Conservation (phyloP, 805 yeast genomes). For the Tetrapisispora phaffii region DNA sequence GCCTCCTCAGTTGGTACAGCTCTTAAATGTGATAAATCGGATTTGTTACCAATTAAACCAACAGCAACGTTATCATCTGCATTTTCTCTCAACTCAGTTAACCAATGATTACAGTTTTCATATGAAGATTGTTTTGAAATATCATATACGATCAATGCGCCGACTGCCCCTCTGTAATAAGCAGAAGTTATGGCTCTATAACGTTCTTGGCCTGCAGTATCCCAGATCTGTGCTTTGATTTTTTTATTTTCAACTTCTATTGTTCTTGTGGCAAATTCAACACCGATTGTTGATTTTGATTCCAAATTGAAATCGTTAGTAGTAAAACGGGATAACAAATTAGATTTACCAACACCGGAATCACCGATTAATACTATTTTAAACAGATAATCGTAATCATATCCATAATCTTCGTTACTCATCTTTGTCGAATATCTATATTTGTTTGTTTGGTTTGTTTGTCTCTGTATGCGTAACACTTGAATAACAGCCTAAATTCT, state of each 20-base stretch:
- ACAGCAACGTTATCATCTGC: slow-evolving; percentile 93
- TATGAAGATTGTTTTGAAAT: slow-evolving; percentile 83
- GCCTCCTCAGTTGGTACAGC: slow-evolving; percentile 98
- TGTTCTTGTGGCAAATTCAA: slow-evolving; percentile 94
- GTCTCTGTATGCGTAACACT: too few species aligned
- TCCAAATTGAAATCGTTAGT: slow-evolving; percentile 93
- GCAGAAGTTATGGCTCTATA: slow-evolving; percentile 97
- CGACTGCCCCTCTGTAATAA: slow-evolving; percentile 95
- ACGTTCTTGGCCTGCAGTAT: slow-evolving; percentile 98
- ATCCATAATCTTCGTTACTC: slow-evolving; percentile 54
- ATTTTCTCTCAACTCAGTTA: slow-evolving; percentile 82
- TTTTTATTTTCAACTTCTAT: slow-evolving; percentile 76
- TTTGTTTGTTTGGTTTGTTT: too few species aligned
- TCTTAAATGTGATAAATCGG: slow-evolving; percentile 82
- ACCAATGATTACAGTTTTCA: slow-evolving; percentile 79
- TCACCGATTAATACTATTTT: slow-evolving; percentile 93
- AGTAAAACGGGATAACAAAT: slow-evolving; percentile 85
- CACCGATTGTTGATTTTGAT: slow-evolving; percentile 91
- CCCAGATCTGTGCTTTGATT: slow-evolving; percentile 93
- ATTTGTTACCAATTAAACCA: slow-evolving; percentile 86
- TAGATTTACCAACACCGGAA: slow-evolving; percentile 95
- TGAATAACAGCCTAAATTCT: too few species aligned
- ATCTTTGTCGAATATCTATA: slow-evolving; percentile 8
- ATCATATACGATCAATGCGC: slow-evolving; percentile 92
- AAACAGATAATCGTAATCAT: slow-evolving; percentile 85